Evolutionary conservation across 371 early-diverging fungal species (phyloP).

Genomic region (Mortierella sp.): DNA sequence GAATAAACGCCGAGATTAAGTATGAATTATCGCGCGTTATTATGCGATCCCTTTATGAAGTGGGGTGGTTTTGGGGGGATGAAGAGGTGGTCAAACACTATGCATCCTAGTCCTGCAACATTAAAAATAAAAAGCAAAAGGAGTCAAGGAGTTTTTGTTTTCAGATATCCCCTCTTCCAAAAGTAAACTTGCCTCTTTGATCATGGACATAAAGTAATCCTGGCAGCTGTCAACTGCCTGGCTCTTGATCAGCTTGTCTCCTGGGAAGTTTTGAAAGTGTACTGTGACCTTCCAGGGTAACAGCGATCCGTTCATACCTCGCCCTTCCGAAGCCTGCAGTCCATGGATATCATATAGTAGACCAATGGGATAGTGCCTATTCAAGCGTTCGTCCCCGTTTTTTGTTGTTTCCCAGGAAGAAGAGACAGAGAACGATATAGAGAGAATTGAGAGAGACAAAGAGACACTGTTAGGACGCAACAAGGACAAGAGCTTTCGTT

Average conservation of each 20-base stretch:
- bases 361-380: constrained; percentile 85
- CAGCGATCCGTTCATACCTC: constrained; percentile 41
- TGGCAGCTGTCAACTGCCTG: constrained; percentile 67
- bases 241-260: constrained; percentile 63
- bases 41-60: too few species aligned
- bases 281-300: constrained; percentile 75
- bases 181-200: constrained; percentile 72
- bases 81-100: too few species aligned
- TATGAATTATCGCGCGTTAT: too few species aligned
- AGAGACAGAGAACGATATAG: background rate
- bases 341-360: constrained; percentile 72
- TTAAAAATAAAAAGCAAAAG: background rate
- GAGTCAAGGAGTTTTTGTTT: background rate
- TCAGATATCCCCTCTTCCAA: background rate
- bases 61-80: too few species aligned
- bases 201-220: constrained; percentile 83
- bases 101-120: too few species aligned
- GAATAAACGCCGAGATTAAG: too few species aligned
- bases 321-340: constrained; percentile 33
- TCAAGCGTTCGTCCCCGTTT: too few species aligned
- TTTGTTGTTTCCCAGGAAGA: background rate
- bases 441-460: background rate
- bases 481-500: background rate
- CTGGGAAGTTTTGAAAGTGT: constrained; percentile 70
- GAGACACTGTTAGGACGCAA: background rate